Evolutionary conservation across 2,329 filamentous ascomycete species (phyloP).

Genomic region (Fusarium sp.): DNA sequence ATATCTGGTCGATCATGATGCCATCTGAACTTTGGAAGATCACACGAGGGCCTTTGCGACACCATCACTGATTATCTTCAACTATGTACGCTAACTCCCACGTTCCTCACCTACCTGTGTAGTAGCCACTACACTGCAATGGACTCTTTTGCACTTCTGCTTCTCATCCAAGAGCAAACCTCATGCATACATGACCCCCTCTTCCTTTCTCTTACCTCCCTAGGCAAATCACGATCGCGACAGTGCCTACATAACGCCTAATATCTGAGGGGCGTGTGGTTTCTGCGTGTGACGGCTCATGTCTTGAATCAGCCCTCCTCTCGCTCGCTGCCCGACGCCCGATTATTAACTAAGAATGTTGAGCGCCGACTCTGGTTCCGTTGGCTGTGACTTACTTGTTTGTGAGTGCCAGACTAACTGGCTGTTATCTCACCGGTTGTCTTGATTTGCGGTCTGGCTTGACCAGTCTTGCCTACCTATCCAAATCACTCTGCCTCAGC

Average conservation of each 20-base stretch:
- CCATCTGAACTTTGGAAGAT: slow-evolving; percentile 29
- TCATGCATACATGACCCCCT: slow-evolving; percentile 20
- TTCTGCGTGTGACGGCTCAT: slow-evolving; percentile 38
- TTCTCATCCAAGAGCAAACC: slow-evolving; percentile 6
- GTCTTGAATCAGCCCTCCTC: slow-evolving; percentile 41
- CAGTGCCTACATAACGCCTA: slow-evolving; percentile 9
- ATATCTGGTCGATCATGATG: slow-evolving; percentile 30
- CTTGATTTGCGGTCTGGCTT: slow-evolving; percentile 19
- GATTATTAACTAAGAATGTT: slow-evolving; percentile 33
- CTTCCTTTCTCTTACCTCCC: neutral
- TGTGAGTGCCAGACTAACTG: neutral
- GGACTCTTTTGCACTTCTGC: slow-evolving; percentile 6
- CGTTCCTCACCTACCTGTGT: neutral
- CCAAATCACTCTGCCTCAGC: slow-evolving; percentile 3
- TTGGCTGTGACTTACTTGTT: slow-evolving; percentile 8
- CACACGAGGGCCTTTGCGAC: slow-evolving; percentile 25
- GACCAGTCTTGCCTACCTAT: neutral
- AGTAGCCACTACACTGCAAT: neutral
- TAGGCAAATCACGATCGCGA: slow-evolving; percentile 22
- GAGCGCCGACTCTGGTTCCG: slow-evolving; percentile 17
- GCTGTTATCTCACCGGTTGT: slow-evolving; percentile 15
- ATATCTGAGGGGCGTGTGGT: slow-evolving; percentile 33
- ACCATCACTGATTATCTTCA: slow-evolving; percentile 19
- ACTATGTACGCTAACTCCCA: neutral
- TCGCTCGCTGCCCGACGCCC: slow-evolving; percentile 40